These are phyloP conservation scores for Plicaturopsis crispa DNA, from an alignment of 768 basidiomycete genomes.

Conservation along the genomic window DNA sequence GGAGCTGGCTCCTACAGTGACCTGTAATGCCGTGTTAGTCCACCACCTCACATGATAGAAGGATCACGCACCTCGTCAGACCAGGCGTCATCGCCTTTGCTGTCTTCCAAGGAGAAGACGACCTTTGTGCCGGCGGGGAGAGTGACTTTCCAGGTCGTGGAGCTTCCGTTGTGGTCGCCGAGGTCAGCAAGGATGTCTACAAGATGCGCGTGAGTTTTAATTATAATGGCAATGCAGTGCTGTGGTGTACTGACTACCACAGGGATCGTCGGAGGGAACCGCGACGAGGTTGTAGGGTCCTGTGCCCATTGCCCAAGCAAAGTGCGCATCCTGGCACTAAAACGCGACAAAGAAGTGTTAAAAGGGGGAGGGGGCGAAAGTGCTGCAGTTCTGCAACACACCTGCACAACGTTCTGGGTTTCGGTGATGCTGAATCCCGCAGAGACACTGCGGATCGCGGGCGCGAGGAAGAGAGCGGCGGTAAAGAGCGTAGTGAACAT, in stretches of 20 bases:
- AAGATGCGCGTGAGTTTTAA: conserved; percentile 5
- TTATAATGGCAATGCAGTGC: background rate
- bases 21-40: no score
- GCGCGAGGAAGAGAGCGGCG: conserved; percentile 55
- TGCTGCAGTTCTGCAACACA: conserved; percentile 5
- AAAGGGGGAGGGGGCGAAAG: background rate
- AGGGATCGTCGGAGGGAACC: conserved; percentile 44
- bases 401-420: conserved; percentile 48
- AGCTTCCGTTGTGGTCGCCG: conserved; percentile 35
- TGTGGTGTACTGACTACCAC: conserved; percentile 50
- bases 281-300: conserved; percentile 55
- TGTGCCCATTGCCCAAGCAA: conserved; percentile 43
- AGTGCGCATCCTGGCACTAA: conserved; percentile 44
- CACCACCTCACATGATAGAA: conserved; percentile 6
- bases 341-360: conserved; percentile 4
- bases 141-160: conserved; percentile 33
- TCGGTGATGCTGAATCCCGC: conserved; percentile 48
- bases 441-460: conserved; percentile 42
- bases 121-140: conserved; percentile 35
- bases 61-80: conserved; percentile 42
- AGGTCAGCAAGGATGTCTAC: conserved; percentile 45
- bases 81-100: conserved; percentile 57
- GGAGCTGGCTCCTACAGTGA: conserved; percentile 23
- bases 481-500: conserved; percentile 82
- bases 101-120: conserved; percentile 50